Evolutionary conservation across 1,284 basidiomycete genomes (phyloP).

Genomic region (Cutaneotrichosporon sp.): DNA sequence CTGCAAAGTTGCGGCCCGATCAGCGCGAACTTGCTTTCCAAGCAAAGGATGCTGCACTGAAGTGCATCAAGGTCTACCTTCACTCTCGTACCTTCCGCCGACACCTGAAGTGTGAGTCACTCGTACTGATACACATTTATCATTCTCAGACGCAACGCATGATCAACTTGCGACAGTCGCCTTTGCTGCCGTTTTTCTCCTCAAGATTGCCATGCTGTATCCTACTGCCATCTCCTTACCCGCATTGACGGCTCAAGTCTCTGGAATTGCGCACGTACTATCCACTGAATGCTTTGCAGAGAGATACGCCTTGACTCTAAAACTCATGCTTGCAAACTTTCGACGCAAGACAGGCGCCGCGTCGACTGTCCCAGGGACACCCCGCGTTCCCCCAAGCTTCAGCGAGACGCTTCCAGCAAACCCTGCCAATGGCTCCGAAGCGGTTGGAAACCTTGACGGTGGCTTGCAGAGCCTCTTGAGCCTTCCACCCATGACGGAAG

Average conservation of each 20-base stretch:
- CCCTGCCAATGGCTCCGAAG: neutral
- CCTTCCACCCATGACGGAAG: conserved; percentile 26
- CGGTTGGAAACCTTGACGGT: conserved; percentile 27
- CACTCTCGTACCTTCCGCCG: conserved; percentile 31
- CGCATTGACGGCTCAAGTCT: conserved; percentile 36
- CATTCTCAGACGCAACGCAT: conserved; percentile 68
- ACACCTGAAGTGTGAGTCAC: conserved; percentile 39
- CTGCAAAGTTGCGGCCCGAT: conserved; percentile 58
- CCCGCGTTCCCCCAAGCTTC: conserved; percentile 46
- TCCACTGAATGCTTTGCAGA: conserved; percentile 47
- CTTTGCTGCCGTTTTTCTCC: conserved; percentile 83
- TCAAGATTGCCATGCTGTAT: conserved; percentile 60
- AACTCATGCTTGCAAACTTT: conserved; percentile 83
- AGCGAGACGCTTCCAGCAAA: neutral
- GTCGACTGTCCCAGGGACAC: conserved; percentile 55
- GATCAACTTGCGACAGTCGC: conserved; percentile 86
- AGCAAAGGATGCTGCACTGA: conserved; percentile 82
- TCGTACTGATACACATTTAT: neutral
- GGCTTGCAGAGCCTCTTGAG: conserved; percentile 39
- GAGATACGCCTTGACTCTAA: conserved; percentile 75
- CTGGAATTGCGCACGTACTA: conserved; percentile 42
- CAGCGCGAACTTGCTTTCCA: conserved; percentile 89
- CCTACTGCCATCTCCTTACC: conserved; percentile 36
- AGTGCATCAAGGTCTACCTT: conserved; percentile 58
- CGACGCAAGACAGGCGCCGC: conserved; percentile 72